phyloP scores from a whole-genome alignment of 2,329 filamentous ascomycete species.

The Aureobasidium sp. region DNA sequence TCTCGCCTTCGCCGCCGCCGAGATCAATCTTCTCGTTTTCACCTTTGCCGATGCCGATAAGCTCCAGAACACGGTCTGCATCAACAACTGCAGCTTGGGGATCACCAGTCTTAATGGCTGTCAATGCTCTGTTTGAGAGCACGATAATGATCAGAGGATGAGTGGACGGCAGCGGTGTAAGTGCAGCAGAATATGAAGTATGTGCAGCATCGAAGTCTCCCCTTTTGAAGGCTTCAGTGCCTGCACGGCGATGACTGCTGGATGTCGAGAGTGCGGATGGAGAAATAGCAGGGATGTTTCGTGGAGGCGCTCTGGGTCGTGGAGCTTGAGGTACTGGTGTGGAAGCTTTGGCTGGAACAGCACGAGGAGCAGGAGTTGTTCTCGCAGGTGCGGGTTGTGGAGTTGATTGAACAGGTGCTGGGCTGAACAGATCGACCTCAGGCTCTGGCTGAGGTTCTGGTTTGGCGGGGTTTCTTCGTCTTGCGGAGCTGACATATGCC shows the following conservation, averaged over 20 bases:
- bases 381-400: slow-evolving; percentile 1
- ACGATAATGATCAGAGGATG: slow-evolving; percentile 86
- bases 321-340: slow-evolving; percentile 23
- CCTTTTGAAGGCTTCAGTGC: slow-evolving; percentile 84
- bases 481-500: slow-evolving; percentile 78
- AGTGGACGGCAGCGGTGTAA: slow-evolving; percentile 61
- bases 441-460: slow-evolving; percentile 21
- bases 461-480: slow-evolving; percentile 60
- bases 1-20: slow-evolving; percentile 47
- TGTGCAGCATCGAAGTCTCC: slow-evolving; percentile 88
- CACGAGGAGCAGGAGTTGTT: slow-evolving; percentile 2
- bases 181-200: slow-evolving; percentile 67
- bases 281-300: slow-evolving; percentile 59
- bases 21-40: slow-evolving; percentile 72
- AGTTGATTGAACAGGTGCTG: slow-evolving; percentile 13
- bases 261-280: slow-evolving; percentile 63
- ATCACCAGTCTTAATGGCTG: slow-evolving; percentile 82
- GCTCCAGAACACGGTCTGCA: slow-evolving; percentile 66
- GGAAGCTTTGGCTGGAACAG: slow-evolving; percentile 14
- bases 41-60: slow-evolving; percentile 74
- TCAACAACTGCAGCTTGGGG: slow-evolving; percentile 80
- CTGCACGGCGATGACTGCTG: slow-evolving; percentile 67
- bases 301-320: slow-evolving; percentile 41
- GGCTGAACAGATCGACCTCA: slow-evolving; percentile 27
- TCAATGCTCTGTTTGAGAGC: slow-evolving; percentile 83